These are phyloP conservation scores for Sergeia podlipaevii DNA, from an alignment of 208 protist species.

Conservation along the genomic window DNA sequence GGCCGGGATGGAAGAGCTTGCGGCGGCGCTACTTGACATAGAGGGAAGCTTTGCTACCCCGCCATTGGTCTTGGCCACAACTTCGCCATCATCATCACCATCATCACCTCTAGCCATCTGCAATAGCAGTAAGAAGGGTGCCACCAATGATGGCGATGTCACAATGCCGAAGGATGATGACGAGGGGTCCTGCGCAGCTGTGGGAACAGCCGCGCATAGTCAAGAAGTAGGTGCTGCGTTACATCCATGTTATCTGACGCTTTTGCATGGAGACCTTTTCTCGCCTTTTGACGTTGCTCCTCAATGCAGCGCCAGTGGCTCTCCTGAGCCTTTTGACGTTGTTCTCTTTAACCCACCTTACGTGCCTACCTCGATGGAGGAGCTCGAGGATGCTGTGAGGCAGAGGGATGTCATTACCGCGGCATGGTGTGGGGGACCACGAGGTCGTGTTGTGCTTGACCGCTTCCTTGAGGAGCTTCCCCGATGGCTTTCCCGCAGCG, in stretches of 20 bases:
- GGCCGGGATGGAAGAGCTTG: too few relatives aligned
- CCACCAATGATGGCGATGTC: slow-evolving; percentile 3
- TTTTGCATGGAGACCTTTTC: slow-evolving; percentile 39
- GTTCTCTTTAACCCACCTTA: slow-evolving; percentile 90
- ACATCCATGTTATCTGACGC: slow-evolving; percentile 9
- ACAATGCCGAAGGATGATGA: slow-evolving; percentile 25
- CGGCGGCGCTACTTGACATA: too few relatives aligned
- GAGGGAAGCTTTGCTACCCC: too few relatives aligned
- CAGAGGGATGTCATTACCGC: slow-evolving; percentile 63
- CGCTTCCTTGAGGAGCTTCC: slow-evolving; percentile 70
- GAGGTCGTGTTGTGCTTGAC: slow-evolving; percentile 79
- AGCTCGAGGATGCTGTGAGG: slow-evolving; percentile 53
- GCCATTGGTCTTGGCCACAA: too few relatives aligned
- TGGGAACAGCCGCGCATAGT: too few relatives aligned
- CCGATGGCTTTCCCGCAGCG: slow-evolving; percentile 23
- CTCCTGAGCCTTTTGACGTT: slow-evolving; percentile 58
- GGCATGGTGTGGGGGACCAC: slow-evolving; percentile 83
- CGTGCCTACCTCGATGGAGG: slow-evolving; percentile 78
- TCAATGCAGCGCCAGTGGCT: background rate
- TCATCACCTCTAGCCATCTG: too few relatives aligned
- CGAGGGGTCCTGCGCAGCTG: too few relatives aligned
- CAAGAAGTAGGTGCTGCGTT: too few relatives aligned
- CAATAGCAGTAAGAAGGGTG: background rate
- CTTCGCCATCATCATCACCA: too few relatives aligned
- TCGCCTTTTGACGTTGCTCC: slow-evolving; percentile 13